Conservation (phyloP, 1,139 yeast genomes). For the Hyphopichia wangnamkhiaoensis region DNA sequence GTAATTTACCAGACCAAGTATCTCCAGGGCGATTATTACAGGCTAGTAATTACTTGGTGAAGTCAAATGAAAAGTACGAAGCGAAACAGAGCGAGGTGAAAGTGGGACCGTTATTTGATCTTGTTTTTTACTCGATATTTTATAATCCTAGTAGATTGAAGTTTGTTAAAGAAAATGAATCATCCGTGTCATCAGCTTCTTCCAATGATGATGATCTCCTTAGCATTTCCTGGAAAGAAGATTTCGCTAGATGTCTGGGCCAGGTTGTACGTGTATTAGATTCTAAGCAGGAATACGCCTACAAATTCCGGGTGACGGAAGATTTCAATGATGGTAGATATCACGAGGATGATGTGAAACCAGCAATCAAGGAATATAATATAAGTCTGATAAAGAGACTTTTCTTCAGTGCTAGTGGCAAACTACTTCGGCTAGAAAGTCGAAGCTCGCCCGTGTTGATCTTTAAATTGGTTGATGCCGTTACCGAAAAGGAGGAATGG, state of each 20-base stretch:
- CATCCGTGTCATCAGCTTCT: conserved; percentile 11
- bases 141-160: conserved; percentile 55
- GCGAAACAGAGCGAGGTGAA: conserved; percentile 17
- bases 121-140: conserved; percentile 65
- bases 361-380: conserved; percentile 34
- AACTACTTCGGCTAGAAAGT: conserved; percentile 63
- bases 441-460: conserved; percentile 70
- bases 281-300: conserved; percentile 30
- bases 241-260: conserved; percentile 58
- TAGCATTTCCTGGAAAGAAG: conserved; percentile 73
- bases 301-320: conserved; percentile 53
- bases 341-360: conserved; percentile 57
- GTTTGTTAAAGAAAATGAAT: conserved; percentile 29
- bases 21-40: conserved; percentile 70
- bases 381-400: conserved; percentile 50
- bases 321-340: conserved; percentile 73
- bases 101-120: conserved; percentile 64
- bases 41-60: conserved; percentile 53
- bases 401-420: conserved; percentile 76
- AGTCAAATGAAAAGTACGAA: conserved; percentile 20
- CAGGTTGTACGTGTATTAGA: conserved; percentile 33
- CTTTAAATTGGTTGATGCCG: conserved; percentile 38
- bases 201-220: conserved; percentile 22
- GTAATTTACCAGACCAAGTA: conserved; percentile 51
- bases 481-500: conserved; percentile 41